Conservation (phyloP, 371 early-diverging fungal genomes). For the Thermomucor indicae-seudaticae region DNA sequence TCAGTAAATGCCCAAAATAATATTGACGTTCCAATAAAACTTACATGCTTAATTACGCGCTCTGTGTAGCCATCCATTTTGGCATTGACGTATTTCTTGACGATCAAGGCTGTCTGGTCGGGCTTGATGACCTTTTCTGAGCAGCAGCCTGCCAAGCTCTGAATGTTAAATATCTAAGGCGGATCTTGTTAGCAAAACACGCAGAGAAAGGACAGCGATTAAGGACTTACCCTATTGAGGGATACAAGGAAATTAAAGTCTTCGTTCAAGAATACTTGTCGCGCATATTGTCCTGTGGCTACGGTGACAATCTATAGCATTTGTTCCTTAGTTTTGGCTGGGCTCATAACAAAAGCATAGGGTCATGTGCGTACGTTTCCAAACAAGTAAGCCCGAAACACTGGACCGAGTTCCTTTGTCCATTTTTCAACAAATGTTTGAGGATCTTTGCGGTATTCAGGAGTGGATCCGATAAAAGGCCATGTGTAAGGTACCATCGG, state of each 20-base stretch:
- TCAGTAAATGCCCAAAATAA: too few species aligned
- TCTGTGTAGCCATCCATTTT: conserved; percentile 8
- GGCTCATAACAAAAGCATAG: background rate
- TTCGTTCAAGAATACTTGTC: conserved; percentile 12
- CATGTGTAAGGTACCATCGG: conserved; percentile 25
- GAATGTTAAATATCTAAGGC: too few species aligned
- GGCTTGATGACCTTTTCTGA: background rate
- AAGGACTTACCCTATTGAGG: conserved; percentile 7
- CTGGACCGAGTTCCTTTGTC: conserved; percentile 19
- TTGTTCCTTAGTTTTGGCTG: too few species aligned
- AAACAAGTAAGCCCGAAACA: conserved; percentile 23
- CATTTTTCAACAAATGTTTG: conserved; percentile 16
- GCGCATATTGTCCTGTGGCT: conserved; percentile 9
- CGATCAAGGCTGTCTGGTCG: background rate
- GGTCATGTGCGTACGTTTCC: conserved; percentile 9
- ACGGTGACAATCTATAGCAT: conserved; percentile 5
- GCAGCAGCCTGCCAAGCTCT: background rate
- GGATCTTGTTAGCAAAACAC: too few species aligned
- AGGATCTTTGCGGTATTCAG: conserved; percentile 17
- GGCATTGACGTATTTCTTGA: conserved; percentile 7
- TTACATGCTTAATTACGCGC: conserved; percentile 9
- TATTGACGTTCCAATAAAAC: background rate
- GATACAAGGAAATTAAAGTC: conserved; percentile 10
- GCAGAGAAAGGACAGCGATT: too few species aligned
- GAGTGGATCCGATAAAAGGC: conserved; percentile 17